Evolutionary conservation across 495 filamentous ascomycete species (phyloP).

Genomic region (Endocarpon pusillum): DNA sequence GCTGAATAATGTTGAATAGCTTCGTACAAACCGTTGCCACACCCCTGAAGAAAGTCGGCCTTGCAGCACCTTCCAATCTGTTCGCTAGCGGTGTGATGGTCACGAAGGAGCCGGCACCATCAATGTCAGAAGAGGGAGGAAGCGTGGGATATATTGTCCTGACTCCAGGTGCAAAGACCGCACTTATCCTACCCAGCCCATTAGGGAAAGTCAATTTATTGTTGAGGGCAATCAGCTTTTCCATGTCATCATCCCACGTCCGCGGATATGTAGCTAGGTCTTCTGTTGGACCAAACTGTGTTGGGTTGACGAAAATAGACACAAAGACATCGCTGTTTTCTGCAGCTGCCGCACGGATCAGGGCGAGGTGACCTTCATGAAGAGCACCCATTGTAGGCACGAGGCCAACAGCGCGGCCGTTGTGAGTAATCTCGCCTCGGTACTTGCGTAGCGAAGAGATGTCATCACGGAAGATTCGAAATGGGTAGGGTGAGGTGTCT

Average conservation of each 20-base stretch:
- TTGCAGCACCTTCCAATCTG: constrained; percentile 63
- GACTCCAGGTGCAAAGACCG: constrained; percentile 73
- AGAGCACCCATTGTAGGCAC: constrained; percentile 96
- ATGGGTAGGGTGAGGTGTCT: constrained; percentile 9
- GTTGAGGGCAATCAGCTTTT: constrained; percentile 48
- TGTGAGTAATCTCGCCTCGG: constrained; percentile 48
- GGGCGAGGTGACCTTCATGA: constrained; percentile 73
- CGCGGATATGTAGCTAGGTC: constrained; percentile 77
- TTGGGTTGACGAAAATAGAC: constrained; percentile 87
- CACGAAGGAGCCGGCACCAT: constrained; percentile 78
- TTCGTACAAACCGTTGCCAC: constrained; percentile 97
- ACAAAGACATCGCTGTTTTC: constrained; percentile 79
- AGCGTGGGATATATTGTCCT: constrained; percentile 72
- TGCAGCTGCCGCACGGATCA: constrained; percentile 69
- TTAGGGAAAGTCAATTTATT: constrained; percentile 43
- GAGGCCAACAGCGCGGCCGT: constrained; percentile 60
- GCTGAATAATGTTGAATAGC: constrained; percentile 79
- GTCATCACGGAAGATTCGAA: constrained; percentile 62
- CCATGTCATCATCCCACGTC: constrained; percentile 68
- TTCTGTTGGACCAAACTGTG: constrained; percentile 84
- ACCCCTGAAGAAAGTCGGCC: constrained; percentile 93
- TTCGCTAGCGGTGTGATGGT: constrained; percentile 69
- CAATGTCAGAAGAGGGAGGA: constrained; percentile 62
- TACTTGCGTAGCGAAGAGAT: constrained; percentile 52
- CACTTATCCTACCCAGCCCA: constrained; percentile 48